A percentile compares a stretch with the other conserved stretches of the same genome.
phyloP scores from a whole-genome alignment of 2,329 filamentous ascomycete species.

The Colletotrichum theobromicola region DNA sequence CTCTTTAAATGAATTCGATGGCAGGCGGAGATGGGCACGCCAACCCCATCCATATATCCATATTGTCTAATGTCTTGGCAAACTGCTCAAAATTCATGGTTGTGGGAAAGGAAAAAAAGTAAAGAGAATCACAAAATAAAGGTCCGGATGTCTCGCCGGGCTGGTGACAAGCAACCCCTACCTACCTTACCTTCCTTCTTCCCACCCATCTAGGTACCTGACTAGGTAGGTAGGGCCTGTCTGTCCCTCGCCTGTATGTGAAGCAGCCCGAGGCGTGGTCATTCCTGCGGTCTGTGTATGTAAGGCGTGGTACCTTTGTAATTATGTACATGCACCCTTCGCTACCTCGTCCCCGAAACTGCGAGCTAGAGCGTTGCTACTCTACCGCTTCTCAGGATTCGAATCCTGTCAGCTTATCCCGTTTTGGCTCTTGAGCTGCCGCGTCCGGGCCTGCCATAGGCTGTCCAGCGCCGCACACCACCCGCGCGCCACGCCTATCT shows the following conservation, averaged over 20 bases:
- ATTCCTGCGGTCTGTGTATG: background rate
- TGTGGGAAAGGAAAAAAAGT: background rate
- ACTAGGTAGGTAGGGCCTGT: background rate
- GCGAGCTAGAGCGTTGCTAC: background rate
- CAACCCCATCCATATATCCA: background rate
- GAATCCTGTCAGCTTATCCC: slow-evolving; percentile 15
- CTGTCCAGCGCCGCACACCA: background rate
- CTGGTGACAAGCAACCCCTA: background rate
- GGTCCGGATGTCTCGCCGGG: background rate
- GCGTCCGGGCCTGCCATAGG: background rate
- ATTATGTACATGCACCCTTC: background rate
- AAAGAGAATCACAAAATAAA: background rate
- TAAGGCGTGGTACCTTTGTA: background rate
- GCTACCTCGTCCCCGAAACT: background rate
- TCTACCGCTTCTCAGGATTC: slow-evolving; percentile 13
- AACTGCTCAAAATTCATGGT: background rate
- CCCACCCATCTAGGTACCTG: background rate
- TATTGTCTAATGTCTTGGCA: slow-evolving; percentile 7
- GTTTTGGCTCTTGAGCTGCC: background rate
- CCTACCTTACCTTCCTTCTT: too few relatives aligned
- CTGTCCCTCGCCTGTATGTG: background rate
- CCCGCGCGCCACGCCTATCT: background rate
- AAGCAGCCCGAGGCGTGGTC: background rate
- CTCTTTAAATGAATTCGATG: slow-evolving; percentile 8
- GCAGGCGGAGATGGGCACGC: background rate